phyloP scores from a whole-genome alignment of 2,329 filamentous ascomycete genomes.

The Hortaea sp. region DNA sequence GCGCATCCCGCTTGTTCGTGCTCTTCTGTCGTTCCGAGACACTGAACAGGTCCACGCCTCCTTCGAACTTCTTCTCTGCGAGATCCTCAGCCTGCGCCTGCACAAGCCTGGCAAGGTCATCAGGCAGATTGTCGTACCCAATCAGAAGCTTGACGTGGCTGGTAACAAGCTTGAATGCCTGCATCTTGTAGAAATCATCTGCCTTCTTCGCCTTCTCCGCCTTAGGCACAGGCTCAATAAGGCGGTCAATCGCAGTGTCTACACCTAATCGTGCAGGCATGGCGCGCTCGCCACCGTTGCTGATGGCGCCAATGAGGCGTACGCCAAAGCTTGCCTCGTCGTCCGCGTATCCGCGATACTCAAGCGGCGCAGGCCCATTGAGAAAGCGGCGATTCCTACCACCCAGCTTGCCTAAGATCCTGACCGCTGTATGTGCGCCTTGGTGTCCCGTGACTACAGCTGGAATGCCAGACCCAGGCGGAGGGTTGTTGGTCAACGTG shows the following conservation, averaged over 20 bases:
- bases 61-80: conserved; percentile 59
- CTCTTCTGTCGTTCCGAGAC: conserved; percentile 71
- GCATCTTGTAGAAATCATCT: conserved; percentile 83
- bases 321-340: conserved; percentile 82
- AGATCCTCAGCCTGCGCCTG: conserved; percentile 85
- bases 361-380: conserved; percentile 74
- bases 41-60: conserved; percentile 60
- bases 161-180: conserved; percentile 79
- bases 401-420: conserved; percentile 91
- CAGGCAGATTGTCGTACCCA: conserved; percentile 75
- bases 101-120: conserved; percentile 76
- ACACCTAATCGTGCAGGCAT: conserved; percentile 82
- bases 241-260: conserved; percentile 76
- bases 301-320: conserved; percentile 77
- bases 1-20: conserved; percentile 73
- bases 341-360: conserved; percentile 77
- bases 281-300: conserved; percentile 55
- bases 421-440: conserved; percentile 94
- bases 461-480: conserved; percentile 8
- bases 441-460: conserved; percentile 51
- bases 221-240: conserved; percentile 66
- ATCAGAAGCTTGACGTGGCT: conserved; percentile 85
- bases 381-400: conserved; percentile 93
- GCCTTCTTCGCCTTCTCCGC: conserved; percentile 50
- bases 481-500: conserved; percentile 56